Base-by-base conservation (phyloP, 2,329 filamentous ascomycete genomes). In the Colletotrichum graminicola region DNA sequence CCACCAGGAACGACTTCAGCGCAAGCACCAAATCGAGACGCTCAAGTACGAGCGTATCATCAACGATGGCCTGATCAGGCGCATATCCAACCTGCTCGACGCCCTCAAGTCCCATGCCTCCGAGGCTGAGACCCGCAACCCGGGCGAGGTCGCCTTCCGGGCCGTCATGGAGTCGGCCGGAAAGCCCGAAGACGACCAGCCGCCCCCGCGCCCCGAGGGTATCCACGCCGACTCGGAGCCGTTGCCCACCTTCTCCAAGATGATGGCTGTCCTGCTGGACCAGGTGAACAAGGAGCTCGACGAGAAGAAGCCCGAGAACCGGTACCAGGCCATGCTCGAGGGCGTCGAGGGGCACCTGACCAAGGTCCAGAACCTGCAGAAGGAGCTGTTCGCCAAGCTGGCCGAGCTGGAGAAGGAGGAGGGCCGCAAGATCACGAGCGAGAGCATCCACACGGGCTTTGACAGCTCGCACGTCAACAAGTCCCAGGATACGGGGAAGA, bases 251-350 rank as follows among this genome's bases (percentile, higher is more conserved):
- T 99, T 97, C 79, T 96, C 94, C 49, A 94, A 97, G 85, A 99
- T 99, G 96, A 95, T 99, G 92, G 93, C 93, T n/a, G 90, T 92
- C n/a, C 82, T 99, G 76, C 88, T 98, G 26, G 96, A 99, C 77
- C 93, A 97, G 81, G 94, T 98, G 52, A 98, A 97, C 77, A 87
- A 89, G 82, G 90, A 93, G 62, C 86, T 97, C 45, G 93, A 95
- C 67, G 93, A 94, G 78, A 92, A 92, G 81, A 90, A 92, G 73
- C 84, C 88, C 0, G 84, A 85, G 49, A 86, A 88, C 0, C 85
- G 93, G 62, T 94, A 93, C 79, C 86, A 88, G 59, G 91, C 88
- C 63, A 98, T 97, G 84, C 86, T 97, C 36, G 87, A 88, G 59
- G 95, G 96, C 77, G 89, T 98, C 21, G 88, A 90, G 73, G 88